Base-by-base conservation (phyloP, 352 stramenopile species). In the Globisporangium echinulatum region DNA sequence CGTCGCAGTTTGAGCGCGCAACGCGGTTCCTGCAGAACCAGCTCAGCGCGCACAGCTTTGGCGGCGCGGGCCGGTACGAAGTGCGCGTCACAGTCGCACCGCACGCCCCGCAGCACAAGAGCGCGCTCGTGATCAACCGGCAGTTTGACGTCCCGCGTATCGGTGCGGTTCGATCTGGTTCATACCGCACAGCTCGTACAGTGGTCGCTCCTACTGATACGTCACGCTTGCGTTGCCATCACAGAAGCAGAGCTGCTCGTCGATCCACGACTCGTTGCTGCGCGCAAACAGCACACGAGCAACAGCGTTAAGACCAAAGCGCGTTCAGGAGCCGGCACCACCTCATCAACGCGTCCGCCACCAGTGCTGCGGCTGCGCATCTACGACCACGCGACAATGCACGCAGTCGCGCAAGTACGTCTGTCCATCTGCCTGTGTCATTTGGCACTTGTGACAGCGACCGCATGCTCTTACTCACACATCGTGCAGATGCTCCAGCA, bases 121-220 rank as follows among this genome's bases (percentile, higher is more conserved):
- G 67, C 11, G 78, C 72, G 14, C 58, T 90, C n/a, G 71, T 88
- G 13, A 69, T 90, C 49, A 88, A 87, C 58, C 68, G 68, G 33
- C 67, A 56, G n/a, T 72, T 72, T 25, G 14, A 63, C 15, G 58
- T 90, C 17, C 81, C 81, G 62, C 75, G 60, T 13, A 74, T 90
- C 39, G 79, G 81, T 90, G 72, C 37, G 71, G 17, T 33, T 10
- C n/a, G 46, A 44, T 44, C 40, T 33, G 25, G 25, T 33, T 33
- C 25, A 33, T 33, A 33, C 25, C 25, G 25, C 25, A 33, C 25
- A 33, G 25, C 25, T 33, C 25, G 25, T 33, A 3, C 25, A 33
- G 25, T 33, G 25, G 25, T 33, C 25, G 25, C 25, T 33, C 25
- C 25, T 33, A 33, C 25, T 33, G 25, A 33, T 3, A 33, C 25